phyloP scores from a whole-genome alignment of 805 yeast species.

The Hanseniaspora lindneri region DNA sequence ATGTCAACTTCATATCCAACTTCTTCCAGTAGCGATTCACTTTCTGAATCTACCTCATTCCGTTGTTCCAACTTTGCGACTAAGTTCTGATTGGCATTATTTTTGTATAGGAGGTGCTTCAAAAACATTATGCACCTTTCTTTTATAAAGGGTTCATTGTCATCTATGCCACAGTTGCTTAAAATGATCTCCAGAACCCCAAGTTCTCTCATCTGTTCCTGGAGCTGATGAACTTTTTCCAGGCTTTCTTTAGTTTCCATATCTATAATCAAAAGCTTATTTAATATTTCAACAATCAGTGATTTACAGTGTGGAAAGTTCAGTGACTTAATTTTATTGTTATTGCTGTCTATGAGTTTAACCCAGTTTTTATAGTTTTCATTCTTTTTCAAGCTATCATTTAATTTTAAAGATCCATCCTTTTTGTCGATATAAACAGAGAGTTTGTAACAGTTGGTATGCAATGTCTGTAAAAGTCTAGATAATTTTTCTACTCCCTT shows the following conservation, averaged over 20 bases:
- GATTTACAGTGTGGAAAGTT: constrained; percentile 57
- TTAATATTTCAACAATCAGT: constrained; percentile 52
- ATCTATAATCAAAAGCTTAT: constrained; percentile 32
- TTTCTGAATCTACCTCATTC: constrained; percentile 37
- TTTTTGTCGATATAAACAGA: constrained; percentile 24
- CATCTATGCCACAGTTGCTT: constrained; percentile 75
- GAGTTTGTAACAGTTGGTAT: constrained; percentile 27
- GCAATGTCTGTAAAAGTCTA: constrained; percentile 26
- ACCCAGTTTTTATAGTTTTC: constrained; percentile 23
- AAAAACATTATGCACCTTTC: constrained; percentile 76
- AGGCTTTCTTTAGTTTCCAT: constrained; percentile 21
- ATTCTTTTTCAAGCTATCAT: constrained; percentile 12
- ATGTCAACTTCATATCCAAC: constrained; percentile 72
- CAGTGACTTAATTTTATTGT: constrained; percentile 24
- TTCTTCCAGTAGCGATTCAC: constrained; percentile 44
- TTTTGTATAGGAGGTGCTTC: constrained; percentile 52
- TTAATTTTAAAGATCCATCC: constrained; percentile 20
- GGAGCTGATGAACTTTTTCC: constrained; percentile 42
- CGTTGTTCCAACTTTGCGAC: constrained; percentile 69
- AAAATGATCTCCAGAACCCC: constrained; percentile 63
- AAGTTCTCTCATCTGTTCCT: constrained; percentile 51
- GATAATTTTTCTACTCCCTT: constrained; percentile 30
- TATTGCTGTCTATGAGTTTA: constrained; percentile 20
- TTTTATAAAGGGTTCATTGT: constrained; percentile 75
- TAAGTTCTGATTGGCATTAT: constrained; percentile 59